A percentile compares a stretch with the other conserved stretches of the same genome.
phyloP scores from a whole-genome alignment of 2,329 filamentous ascomycete genomes.

The Pseudocercospora vitis region DNA sequence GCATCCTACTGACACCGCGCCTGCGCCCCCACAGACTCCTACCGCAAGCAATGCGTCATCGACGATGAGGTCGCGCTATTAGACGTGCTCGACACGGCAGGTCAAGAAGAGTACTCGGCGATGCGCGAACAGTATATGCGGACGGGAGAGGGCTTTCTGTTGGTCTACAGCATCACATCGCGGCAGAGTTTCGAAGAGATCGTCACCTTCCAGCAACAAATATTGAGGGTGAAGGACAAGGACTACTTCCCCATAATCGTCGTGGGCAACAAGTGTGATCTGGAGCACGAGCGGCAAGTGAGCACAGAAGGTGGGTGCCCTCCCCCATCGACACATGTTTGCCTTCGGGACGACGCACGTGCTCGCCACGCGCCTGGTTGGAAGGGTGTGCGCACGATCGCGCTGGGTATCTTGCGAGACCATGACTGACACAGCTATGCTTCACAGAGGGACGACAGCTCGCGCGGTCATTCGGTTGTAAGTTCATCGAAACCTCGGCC shows the following conservation, averaged over 20 bases:
- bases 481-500: conserved; percentile 98
- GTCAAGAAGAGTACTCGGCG: conserved; percentile 98
- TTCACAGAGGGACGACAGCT: conserved; percentile 80
- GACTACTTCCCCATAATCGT: conserved; percentile 99
- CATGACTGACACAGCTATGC: conserved; percentile 16
- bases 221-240: conserved; percentile 97
- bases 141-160: conserved; percentile 94
- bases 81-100: conserved; percentile 96
- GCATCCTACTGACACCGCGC: conserved; percentile 26
- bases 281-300: conserved; percentile 88
- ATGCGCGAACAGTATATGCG: conserved; percentile 99
- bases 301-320: conserved; percentile 75
- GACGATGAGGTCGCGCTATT: conserved; percentile 97
- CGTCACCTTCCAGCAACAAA: conserved; percentile 97
- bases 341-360: conserved; percentile 20
- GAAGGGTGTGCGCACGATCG: conserved; percentile 13
- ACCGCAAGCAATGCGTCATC: conserved; percentile 99
- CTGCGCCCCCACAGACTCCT: conserved; percentile 77
- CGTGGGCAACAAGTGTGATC: conserved; percentile 98
- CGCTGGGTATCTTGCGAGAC: conserved; percentile 8
- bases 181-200: conserved; percentile 98
- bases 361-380: conserved; percentile 23
- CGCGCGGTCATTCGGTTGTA: conserved; percentile 86
- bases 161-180: conserved; percentile 98
- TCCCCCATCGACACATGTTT: conserved; percentile 6